A percentile compares a stretch with the other conserved stretches of the same genome.
phyloP scores from a whole-genome alignment of 169 alveolate genomes.

The Eimeria brunetti region DNA sequence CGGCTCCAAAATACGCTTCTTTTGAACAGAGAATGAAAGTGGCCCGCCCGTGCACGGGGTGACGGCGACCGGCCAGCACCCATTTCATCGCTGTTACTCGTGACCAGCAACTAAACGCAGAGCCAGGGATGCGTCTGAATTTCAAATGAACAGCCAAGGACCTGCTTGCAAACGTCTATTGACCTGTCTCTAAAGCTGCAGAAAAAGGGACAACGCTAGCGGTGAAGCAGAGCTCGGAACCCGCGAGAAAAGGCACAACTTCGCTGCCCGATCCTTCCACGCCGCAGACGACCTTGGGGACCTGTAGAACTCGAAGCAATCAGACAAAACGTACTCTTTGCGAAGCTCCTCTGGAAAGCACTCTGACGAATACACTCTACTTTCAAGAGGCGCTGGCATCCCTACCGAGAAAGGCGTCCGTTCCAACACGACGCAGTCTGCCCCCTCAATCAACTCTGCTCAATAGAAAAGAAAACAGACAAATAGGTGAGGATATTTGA shows the following conservation, averaged over 20 bases:
- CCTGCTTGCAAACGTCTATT: not conserved
- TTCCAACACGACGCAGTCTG: conserved; percentile 67
- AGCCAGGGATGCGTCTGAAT: not conserved
- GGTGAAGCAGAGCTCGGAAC: conserved; percentile 30
- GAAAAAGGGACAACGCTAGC: conserved; percentile 11
- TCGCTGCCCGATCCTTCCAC: conserved; percentile 17
- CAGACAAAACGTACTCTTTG: not conserved
- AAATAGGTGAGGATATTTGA: not conserved
- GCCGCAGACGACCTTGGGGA: conserved; percentile 17
- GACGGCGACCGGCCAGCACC: too few species aligned
- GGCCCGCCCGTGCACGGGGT: not conserved
- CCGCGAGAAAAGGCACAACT: conserved; percentile 69
- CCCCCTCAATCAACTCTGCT: conserved; percentile 65
- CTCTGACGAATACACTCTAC: not conserved
- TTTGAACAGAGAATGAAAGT: not conserved
- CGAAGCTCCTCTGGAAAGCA: not conserved
- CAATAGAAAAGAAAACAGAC: not conserved
- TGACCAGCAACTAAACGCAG: not conserved
- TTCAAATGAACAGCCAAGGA: not conserved
- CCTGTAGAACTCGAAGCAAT: conserved; percentile 5
- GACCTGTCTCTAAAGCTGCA: not conserved
- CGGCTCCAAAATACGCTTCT: too few species aligned
- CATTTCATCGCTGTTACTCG: not conserved
- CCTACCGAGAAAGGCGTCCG: conserved; percentile 61
- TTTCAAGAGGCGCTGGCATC: not conserved